Conservation (phyloP, 139 green algal genomes). For the Chlorella sp. region DNA sequence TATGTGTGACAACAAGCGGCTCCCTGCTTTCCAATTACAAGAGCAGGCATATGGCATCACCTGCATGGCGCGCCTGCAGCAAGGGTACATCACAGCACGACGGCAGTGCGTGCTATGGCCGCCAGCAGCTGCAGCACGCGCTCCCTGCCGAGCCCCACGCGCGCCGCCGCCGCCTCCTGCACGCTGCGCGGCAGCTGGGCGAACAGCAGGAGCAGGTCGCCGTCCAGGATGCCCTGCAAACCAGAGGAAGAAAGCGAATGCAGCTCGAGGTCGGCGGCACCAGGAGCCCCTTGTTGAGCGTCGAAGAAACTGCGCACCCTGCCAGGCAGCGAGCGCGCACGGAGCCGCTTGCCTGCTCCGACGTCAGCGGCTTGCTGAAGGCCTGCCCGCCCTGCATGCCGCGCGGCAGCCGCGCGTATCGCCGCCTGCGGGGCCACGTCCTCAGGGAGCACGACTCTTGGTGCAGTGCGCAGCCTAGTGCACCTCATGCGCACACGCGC, state of each 20-base stretch:
- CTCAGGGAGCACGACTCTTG: not conserved
- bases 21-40: no score
- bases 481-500: not conserved
- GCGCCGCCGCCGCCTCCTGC: slow-evolving; percentile 34
- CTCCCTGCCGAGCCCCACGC: slow-evolving; percentile 9
- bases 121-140: slow-evolving; percentile 24
- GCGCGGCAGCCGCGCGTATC: slow-evolving; percentile 31
- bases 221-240: slow-evolving; percentile 56
- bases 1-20: no score
- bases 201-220: slow-evolving; percentile 60
- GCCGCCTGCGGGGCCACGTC: slow-evolving; percentile 24
- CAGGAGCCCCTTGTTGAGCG: not conserved
- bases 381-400: slow-evolving; percentile 30
- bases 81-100: not conserved
- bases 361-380: slow-evolving; percentile 3
- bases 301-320: not conserved
- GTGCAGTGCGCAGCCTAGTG: no score
- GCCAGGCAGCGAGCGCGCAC: no score
- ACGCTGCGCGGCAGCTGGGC: slow-evolving; percentile 27
- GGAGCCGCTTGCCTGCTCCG: no score
- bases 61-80: no score
- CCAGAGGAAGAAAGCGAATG: not conserved
- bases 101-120: not conserved
- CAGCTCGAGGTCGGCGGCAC: slow-evolving; percentile 1
- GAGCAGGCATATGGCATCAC: no score